These are phyloP conservation scores for Schoenoplectus triqueter DNA, from an alignment of 202 grass and related monocot species.

Conservation along the genomic window DNA sequence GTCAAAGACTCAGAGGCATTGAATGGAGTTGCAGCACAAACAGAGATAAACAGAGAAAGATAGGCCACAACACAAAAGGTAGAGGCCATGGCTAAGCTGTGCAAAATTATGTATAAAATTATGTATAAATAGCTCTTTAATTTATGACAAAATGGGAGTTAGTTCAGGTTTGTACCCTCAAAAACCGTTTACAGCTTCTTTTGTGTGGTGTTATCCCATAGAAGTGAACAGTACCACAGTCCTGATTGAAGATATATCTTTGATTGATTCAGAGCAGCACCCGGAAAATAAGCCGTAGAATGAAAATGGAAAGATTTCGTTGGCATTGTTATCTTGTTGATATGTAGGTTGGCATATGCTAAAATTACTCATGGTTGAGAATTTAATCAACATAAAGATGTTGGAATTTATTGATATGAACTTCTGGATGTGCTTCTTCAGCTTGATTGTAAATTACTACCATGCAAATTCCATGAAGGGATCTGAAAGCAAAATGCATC, in stretches of 20 bases:
- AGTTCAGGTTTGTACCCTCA: constrained; percentile 2
- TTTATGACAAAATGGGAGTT: constrained; percentile 11
- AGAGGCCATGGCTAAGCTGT: constrained; percentile 36
- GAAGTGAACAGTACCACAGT: background rate
- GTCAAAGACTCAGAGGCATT: constrained; percentile 4
- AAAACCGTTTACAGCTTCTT: no score
- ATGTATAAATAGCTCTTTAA: constrained; percentile 21
- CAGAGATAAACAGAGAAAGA: constrained; percentile 6
- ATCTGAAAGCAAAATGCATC: no score
- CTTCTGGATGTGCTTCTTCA: no score
- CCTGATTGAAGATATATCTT: background rate
- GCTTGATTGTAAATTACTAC: no score
- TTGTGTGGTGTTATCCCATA: no score
- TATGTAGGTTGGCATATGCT: no score
- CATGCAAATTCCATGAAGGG: no score
- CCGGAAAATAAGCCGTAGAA: background rate
- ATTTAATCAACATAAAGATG: no score
- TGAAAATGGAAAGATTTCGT: background rate
- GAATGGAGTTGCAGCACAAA: constrained; percentile 3
- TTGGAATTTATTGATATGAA: no score
- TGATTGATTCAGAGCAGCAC: background rate
- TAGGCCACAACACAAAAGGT: background rate
- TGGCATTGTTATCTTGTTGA: background rate
- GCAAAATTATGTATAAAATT: constrained; percentile 28
- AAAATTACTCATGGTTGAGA: no score